Conservation (phyloP, 176 grass and related monocot genomes). For the Elymus sibiricus region DNA sequence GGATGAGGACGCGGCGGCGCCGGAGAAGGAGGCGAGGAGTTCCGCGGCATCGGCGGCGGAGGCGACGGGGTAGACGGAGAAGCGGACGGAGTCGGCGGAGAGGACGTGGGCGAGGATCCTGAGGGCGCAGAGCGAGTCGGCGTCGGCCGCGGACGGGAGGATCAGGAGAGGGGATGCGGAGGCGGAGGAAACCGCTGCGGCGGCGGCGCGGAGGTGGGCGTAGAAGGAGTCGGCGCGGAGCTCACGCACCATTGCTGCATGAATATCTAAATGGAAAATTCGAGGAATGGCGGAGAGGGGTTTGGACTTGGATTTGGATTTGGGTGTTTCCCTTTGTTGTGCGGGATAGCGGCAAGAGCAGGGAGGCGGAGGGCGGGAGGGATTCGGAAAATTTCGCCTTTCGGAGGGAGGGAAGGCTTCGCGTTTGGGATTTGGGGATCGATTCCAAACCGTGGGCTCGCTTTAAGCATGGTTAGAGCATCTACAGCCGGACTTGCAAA, state of each 20-base stretch:
- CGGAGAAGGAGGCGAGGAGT: conserved; percentile 40
- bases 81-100: conserved; percentile 34
- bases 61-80: conserved; percentile 58
- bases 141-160: conserved; percentile 75
- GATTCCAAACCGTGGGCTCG: background rate
- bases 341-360: background rate
- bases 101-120: conserved; percentile 68
- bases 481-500: no score
- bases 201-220: conserved; percentile 39
- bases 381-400: conserved; percentile 19
- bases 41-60: conserved; percentile 26
- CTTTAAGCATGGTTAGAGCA: no score
- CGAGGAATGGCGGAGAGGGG: background rate
- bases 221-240: conserved; percentile 67
- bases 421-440: conserved; percentile 5
- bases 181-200: conserved; percentile 24
- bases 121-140: conserved; percentile 76
- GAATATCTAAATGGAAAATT: background rate
- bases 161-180: conserved; percentile 63
- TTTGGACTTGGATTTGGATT: conserved; percentile 17
- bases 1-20: conserved; percentile 23
- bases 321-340: background rate
- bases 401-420: background rate
- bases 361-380: background rate
- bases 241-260: conserved; percentile 62